Base-by-base conservation (phyloP, 2,329 filamentous ascomycete species). In the Metarhizium rileyi region DNA sequence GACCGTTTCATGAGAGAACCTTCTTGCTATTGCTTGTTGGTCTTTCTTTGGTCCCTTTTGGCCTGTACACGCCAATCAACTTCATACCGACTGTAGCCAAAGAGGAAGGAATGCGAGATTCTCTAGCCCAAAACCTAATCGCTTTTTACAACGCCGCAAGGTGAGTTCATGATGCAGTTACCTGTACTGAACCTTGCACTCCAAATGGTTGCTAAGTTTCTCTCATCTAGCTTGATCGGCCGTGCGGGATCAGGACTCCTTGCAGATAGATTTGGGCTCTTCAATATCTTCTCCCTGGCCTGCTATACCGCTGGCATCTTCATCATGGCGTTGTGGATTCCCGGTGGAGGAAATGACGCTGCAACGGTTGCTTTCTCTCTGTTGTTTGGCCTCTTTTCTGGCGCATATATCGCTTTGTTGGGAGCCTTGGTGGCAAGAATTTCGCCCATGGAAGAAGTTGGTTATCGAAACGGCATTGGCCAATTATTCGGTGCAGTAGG, bases 391-490 rank as follows among this genome's bases (percentile, higher is more conserved):
- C 54, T 64, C 38, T 55, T 57, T 22, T 64, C 63, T 0, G 63
- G 62, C 20, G 60, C 61, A 22, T 59, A 58, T 42, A 57, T 65
- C 44, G 53, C 57, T 18, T 52, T 66, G 10, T 51, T 56, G 10
- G 56, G 55, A 2, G 60, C 59, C 6, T 53, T 63, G 16, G 50
- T 61, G 8, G 61, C 61, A 1, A 73, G 80, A 51, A 76, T 81
- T 47, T 75, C 72, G 0, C 73, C 76, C 46, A 67, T 78, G 40
- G 64, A 70, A 3, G 69, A 78, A 55, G 72, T 81, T 10, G 80
- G 79, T 1, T 68, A 76, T 2, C 67, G 78, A 7, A 76, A 71
- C 6, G 79, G 79, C 23, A 43, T 57, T n/a, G 47, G 52, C 5
- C 52, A 49, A 10, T 43, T 56, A 20, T 36, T 53, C 22, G 46